Conservation (phyloP, 2,329 filamentous ascomycete genomes). For the Alternaria gaisen region DNA sequence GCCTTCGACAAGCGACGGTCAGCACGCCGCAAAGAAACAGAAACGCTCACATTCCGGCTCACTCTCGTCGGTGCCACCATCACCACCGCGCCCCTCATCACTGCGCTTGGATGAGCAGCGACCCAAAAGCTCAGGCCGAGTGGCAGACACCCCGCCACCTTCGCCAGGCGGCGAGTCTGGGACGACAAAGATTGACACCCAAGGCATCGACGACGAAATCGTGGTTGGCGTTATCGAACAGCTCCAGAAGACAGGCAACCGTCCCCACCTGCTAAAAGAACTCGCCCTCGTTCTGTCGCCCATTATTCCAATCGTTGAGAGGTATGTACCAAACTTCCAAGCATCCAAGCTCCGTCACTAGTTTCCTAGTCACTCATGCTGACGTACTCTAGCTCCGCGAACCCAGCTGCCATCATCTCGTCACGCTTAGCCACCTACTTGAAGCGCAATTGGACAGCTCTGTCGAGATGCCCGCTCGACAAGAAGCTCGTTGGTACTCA, state of each 20-base stretch:
- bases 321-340: constrained; percentile 68
- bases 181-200: constrained; percentile 73
- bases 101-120: constrained; percentile 58
- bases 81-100: constrained; percentile 56
- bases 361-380: constrained; percentile 44
- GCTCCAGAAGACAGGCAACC: constrained; percentile 87
- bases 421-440: constrained; percentile 89
- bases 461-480: constrained; percentile 83
- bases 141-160: constrained; percentile 78
- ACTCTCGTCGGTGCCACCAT: constrained; percentile 53
- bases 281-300: constrained; percentile 81
- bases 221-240: constrained; percentile 90
- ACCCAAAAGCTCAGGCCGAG: constrained; percentile 55
- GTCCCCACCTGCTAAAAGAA: constrained; percentile 94
- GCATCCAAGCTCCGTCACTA: constrained; percentile 24
- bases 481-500: constrained; percentile 94
- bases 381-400: constrained; percentile 76
- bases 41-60: constrained; percentile 76
- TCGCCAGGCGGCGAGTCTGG: constrained; percentile 68
- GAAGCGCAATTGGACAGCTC: constrained; percentile 81
- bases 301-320: constrained; percentile 83
- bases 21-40: constrained; percentile 66
- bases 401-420: constrained; percentile 93
- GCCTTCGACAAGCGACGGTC: constrained; percentile 64
- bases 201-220: constrained; percentile 92